Evolutionary conservation across 495 filamentous ascomycete genomes (phyloP), one percentile per base, ranked within the genome.

Genomic region (Clohesyomyces aquaticus): DNA sequence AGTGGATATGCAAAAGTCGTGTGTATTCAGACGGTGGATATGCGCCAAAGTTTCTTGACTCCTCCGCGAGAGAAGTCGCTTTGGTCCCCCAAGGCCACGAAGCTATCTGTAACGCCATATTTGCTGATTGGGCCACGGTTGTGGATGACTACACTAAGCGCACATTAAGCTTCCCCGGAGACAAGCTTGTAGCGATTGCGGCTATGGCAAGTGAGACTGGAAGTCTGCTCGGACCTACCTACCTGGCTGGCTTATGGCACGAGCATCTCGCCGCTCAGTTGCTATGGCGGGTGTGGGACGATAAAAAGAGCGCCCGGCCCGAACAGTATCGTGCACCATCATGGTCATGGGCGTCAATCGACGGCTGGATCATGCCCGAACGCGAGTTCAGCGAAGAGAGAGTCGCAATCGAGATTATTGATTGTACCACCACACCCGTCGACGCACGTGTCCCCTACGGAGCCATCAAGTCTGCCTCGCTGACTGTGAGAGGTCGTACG

Each of bases 231-330:
- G 32, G 58, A 14, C 38, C 42, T 8, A 21, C 60, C 16, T 74
- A 76, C 57, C 22, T 74, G 11, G 72, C 68, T 6, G 72, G 73
- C 9, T 35, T 76, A 12, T 76, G 72, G 74, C 58, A 66, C 14
- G 58, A 63, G 73, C 67, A 55, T 23, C 27, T 63, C 11, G 12
- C 60, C 4, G n/a, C 41, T 14, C 48, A 63, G 22, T 28, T 63
- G n/a, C 60, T 63, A 4, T 63, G 60, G 60, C 54, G 60, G n/a
- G 19, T 49, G 27, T 53, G 49, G 49, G 47, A 28, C 11, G 46
- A 53, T 16, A 29, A 3, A 35, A 29, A 19, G 19, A 61, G 8
- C 58, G 58, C 26, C 51, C 60, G 14, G 46, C 60, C 0, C 23
- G 48, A 4, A 55, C 35, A 41, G 35, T 47, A 47, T 46, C 22